Evolutionary conservation across 1,284 basidiomycete genomes (phyloP).

Genomic region (Microbotryum saponariae): DNA sequence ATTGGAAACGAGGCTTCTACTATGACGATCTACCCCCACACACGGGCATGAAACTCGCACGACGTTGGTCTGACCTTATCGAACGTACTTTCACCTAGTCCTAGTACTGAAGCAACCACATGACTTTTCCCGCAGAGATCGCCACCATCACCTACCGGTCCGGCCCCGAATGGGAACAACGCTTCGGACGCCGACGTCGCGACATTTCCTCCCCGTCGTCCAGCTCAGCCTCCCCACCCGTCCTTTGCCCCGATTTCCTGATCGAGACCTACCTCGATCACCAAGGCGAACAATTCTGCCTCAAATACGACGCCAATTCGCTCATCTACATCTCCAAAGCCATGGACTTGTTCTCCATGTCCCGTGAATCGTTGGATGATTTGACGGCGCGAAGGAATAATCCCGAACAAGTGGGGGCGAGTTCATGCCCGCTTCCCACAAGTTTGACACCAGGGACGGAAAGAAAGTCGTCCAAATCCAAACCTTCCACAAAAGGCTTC

Average conservation of each 20-base stretch:
- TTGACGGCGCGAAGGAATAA: constrained; percentile 44
- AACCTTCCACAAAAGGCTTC: constrained; percentile 20
- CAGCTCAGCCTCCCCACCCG: constrained; percentile 44
- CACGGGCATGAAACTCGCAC: constrained; percentile 95
- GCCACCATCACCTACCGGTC: constrained; percentile 99
- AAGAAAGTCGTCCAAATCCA: constrained; percentile 50
- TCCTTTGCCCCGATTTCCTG: constrained; percentile 88
- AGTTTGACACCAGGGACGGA: constrained; percentile 40
- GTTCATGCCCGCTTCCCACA: constrained; percentile 45
- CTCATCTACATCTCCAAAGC: constrained; percentile 98
- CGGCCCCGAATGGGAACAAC: constrained; percentile 96
- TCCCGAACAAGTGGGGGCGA: neutral
- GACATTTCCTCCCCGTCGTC: constrained; percentile 26
- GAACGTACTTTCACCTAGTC: neutral
- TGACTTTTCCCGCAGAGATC: constrained; percentile 57
- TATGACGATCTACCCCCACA: constrained; percentile 92
- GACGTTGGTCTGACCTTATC: constrained; percentile 55
- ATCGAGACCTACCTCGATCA: constrained; percentile 99
- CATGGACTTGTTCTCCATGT: constrained; percentile 99
- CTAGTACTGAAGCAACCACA: neutral
- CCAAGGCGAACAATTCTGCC: constrained; percentile 79
- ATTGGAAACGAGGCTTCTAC: constrained; percentile 99
- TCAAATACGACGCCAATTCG: constrained; percentile 98
- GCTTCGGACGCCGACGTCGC: constrained; percentile 76
- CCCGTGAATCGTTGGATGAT: constrained; percentile 62